Evolutionary conservation across 106 monocot species (phyloP).

Genomic region (Hemerocallis citrina): DNA sequence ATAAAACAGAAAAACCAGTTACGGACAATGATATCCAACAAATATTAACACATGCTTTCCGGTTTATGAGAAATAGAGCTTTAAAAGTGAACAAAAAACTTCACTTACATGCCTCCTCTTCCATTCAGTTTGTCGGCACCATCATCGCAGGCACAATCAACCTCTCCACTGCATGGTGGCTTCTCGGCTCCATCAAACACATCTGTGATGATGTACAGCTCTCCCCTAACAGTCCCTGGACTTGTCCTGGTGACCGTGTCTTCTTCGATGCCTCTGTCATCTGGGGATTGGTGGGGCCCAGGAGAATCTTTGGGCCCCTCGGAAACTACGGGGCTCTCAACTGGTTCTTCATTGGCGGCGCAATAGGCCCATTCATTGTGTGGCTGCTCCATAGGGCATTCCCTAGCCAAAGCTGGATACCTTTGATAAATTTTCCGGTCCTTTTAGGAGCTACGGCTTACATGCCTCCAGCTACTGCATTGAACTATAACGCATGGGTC

Average conservation of each 20-base stretch:
- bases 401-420: slow-evolving; percentile 60
- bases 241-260: slow-evolving; percentile 76
- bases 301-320: slow-evolving; percentile 14
- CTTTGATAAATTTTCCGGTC: slow-evolving; percentile 70
- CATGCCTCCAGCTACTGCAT: slow-evolving; percentile 74
- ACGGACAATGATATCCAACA: no score
- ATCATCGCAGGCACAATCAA: slow-evolving; percentile 84
- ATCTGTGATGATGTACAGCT: slow-evolving; percentile 52
- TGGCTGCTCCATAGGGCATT: slow-evolving; percentile 63
- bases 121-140: slow-evolving; percentile 58
- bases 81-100: neutral
- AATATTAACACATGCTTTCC: no score
- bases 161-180: slow-evolving; percentile 73
- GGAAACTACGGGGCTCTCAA: slow-evolving; percentile 27
- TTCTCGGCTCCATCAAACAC: slow-evolving; percentile 64
- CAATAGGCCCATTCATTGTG: slow-evolving; percentile 55
- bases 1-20: no score
- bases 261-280: slow-evolving; percentile 97
- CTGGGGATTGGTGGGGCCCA: slow-evolving; percentile 54
- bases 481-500: slow-evolving; percentile 72
- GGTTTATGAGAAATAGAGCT: neutral
- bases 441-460: slow-evolving; percentile 71
- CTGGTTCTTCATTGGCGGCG: slow-evolving; percentile 82
- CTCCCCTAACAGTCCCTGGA: slow-evolving; percentile 83
- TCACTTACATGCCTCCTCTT: neutral